A percentile compares a stretch with the other conserved stretches of the same genome.
Conservation (phyloP, 2,329 filamentous ascomycete genomes). For the Penicillium sp. region DNA sequence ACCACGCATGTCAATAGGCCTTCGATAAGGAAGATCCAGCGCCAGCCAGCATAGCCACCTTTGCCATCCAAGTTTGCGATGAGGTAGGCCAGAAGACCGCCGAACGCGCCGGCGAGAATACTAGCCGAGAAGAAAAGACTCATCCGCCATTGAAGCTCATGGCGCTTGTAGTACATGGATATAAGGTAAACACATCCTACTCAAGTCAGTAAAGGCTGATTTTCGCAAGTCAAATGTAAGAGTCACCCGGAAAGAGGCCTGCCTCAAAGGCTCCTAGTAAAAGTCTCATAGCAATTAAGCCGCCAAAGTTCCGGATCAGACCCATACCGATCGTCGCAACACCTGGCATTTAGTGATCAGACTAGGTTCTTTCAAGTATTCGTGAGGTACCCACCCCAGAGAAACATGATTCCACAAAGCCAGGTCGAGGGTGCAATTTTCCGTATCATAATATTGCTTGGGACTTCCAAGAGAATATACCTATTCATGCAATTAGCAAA, state of each 20-base stretch:
- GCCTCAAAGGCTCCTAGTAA: too few species aligned
- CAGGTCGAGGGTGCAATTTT: conserved; percentile 43
- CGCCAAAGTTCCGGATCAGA: too few species aligned
- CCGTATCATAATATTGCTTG: conserved; percentile 49
- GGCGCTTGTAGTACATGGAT: conserved; percentile 9
- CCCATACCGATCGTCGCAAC: too few species aligned
- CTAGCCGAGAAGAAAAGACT: conserved; percentile 25
- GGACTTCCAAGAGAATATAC: conserved; percentile 48
- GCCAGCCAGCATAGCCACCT: conserved; percentile 26
- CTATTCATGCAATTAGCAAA: too few species aligned
- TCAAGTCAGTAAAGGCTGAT: too few species aligned
- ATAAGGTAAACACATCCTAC: too few species aligned
- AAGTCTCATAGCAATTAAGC: too few species aligned
- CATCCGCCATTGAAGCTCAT: conserved; percentile 29
- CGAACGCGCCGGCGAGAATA: conserved; percentile 26
- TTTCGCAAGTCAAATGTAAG: too few species aligned
- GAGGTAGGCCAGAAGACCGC: conserved; percentile 28
- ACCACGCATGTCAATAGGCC: conserved; percentile 26
- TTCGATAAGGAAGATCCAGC: conserved; percentile 35
- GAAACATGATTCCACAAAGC: conserved; percentile 45
- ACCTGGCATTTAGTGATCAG: too few species aligned
- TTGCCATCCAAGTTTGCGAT: conserved; percentile 30
- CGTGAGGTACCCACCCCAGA: conserved; percentile 32
- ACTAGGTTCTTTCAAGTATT: too few species aligned
- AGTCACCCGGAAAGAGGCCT: too few species aligned